Evolutionary conservation across 441 rosid species (phyloP), one percentile per base, ranked within the genome.

Genomic region (Populus tomentosa): DNA sequence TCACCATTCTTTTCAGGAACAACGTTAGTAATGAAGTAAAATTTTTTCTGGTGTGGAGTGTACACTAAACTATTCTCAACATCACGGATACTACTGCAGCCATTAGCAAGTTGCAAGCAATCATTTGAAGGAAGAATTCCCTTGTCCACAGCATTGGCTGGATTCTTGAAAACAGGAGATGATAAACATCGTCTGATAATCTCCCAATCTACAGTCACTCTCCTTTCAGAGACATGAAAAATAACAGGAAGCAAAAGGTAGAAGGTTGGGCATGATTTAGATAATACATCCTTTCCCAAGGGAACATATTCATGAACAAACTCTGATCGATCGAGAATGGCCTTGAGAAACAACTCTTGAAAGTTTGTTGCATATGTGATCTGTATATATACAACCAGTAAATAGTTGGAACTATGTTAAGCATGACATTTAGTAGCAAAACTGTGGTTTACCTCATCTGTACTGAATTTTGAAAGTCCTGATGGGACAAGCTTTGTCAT

Each of bases 221-320:
- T 9, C 69, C 80, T 75, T 83, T 72, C 87, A 69, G 69, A 50
- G 75, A 80, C 84, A 68, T 69, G 69, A 72, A 82, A 71, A 80
- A 78, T 77, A 79, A 92, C 79, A 11, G 99, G 99, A 82, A 96
- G 98, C 85, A 96, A 86, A 76, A 96, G 88, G 83, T 96, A 96
- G 83, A 88, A 90, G 70, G 91, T 89, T 36, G 92, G 74, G 78
- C 85, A 77, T 75, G 88, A 84, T 85, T 79, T 62, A 80, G 46
- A 23, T 77, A 82, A 81, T 72, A 76, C 78, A 59, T 86, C 74
- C 77, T 82, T 76, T 80, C 91, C 98, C 81, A 92, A 84, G 71
- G 85, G 81, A 86, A 94, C 90, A 85, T 62, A 81, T 35, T 90
- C 93, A 28, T 77, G 75, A 56, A 82, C 79, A 75, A 96, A 86